These are phyloP conservation scores for Dactylellina parvicollis DNA, from an alignment of 2,329 filamentous ascomycete species.

Conservation along the genomic window DNA sequence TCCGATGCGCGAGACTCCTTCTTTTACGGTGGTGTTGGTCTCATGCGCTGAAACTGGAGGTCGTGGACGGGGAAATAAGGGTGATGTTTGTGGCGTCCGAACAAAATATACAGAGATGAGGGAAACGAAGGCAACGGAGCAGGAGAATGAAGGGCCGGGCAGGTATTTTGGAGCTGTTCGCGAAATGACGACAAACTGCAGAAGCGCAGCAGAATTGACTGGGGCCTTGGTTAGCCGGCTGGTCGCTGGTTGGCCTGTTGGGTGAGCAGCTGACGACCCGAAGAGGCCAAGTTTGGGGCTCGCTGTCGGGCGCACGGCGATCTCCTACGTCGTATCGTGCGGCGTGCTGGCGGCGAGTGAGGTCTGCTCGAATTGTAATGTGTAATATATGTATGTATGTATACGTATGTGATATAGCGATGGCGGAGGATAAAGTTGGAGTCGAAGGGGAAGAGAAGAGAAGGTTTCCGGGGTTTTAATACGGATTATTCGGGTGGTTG, in stretches of 20 bases:
- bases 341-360: neutral
- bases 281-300: too few species aligned
- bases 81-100: constrained; percentile 34
- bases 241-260: constrained; percentile 25
- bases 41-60: constrained; percentile 40
- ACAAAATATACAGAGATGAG: constrained; percentile 8
- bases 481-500: constrained; percentile 1
- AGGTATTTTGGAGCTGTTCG: neutral
- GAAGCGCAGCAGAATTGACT: constrained; percentile 2
- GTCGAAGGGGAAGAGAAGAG: neutral
- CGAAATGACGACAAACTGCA: constrained; percentile 53
- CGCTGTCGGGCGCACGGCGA: constrained; percentile 44
- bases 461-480: constrained; percentile 20
- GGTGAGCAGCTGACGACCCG: constrained; percentile 43
- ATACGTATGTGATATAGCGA: too few species aligned
- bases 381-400: too few species aligned
- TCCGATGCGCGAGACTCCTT: constrained; percentile 21
- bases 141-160: constrained; percentile 34
- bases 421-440: neutral
- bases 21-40: constrained; percentile 10
- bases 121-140: constrained; percentile 5
- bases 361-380: neutral
- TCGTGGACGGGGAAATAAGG: constrained; percentile 14
- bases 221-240: constrained; percentile 45
- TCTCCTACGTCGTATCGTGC: constrained; percentile 19